A percentile compares a stretch with the other conserved stretches of the same genome.
These are phyloP conservation scores for Albophoma yamanashiensis DNA, from an alignment of 2,329 filamentous ascomycete genomes.

Conservation along the genomic window DNA sequence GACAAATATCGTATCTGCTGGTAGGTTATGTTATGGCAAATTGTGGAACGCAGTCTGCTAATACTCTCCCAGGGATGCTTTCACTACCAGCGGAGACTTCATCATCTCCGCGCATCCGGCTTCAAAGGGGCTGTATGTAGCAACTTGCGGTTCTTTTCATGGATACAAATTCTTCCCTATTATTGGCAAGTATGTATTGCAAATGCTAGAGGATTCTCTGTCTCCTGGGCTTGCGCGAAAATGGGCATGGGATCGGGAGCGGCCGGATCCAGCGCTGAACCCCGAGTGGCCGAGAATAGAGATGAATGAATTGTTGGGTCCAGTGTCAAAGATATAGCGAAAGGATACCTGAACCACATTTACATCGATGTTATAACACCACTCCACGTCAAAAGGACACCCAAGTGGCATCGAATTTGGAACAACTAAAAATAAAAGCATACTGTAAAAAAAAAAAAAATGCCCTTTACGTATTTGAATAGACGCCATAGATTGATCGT, in stretches of 20 bases:
- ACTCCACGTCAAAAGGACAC: too few species aligned
- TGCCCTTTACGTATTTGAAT: too few species aligned
- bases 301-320: conserved; percentile 39
- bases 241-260: conserved; percentile 51
- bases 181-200: conserved; percentile 50
- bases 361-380: too few species aligned
- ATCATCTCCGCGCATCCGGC: conserved; percentile 47
- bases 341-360: too few species aligned
- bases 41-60: not conserved
- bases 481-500: too few species aligned
- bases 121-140: conserved; percentile 45
- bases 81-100: conserved; percentile 50
- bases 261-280: conserved; percentile 40
- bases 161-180: conserved; percentile 58
- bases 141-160: conserved; percentile 56
- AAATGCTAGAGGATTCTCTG: conserved; percentile 39
- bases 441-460: too few species aligned
- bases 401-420: too few species aligned
- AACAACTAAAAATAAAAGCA: too few species aligned
- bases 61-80: conserved; percentile 43
- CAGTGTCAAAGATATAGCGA: conserved; percentile 16
- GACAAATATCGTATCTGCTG: conserved; percentile 57
- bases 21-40: conserved; percentile 26
- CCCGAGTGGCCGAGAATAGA: conserved; percentile 47
- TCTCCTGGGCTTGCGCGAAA: conserved; percentile 29